These are phyloP conservation scores for Paxillus rubicundulus DNA, from an alignment of 768 basidiomycete species.

Conservation along the genomic window DNA sequence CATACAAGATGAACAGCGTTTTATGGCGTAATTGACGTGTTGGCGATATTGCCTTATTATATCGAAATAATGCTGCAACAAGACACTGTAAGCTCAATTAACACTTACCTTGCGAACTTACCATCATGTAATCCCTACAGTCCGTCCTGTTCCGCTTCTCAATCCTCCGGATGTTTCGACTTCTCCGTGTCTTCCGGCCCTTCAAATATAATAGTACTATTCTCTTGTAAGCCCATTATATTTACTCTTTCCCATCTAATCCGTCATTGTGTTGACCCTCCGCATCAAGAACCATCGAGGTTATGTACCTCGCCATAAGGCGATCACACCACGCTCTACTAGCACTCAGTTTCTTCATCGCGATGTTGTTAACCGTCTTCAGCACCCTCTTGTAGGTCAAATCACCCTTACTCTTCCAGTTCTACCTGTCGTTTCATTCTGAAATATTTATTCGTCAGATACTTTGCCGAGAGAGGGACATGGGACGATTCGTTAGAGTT, in stretches of 20 bases:
- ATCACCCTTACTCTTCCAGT: background rate
- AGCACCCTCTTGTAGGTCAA: constrained; percentile 74
- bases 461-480: constrained; percentile 86
- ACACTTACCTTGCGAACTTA: background rate
- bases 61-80: constrained; percentile 80
- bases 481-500: constrained; percentile 81
- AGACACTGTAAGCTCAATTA: constrained; percentile 65
- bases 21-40: constrained; percentile 81
- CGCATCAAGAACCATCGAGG: constrained; percentile 70
- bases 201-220: constrained; percentile 84
- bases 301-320: constrained; percentile 87
- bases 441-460: constrained; percentile 39
- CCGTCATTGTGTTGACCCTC: background rate
- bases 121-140: constrained; percentile 35
- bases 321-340: constrained; percentile 84
- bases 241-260: constrained; percentile 2
- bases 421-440: background rate
- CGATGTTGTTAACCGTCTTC: constrained; percentile 84
- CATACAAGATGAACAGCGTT: constrained; percentile 48
- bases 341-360: constrained; percentile 84
- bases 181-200: constrained; percentile 85
- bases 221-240: constrained; percentile 55
- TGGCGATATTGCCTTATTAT: constrained; percentile 87
- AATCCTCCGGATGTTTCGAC: constrained; percentile 85
- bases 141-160: constrained; percentile 88